A percentile compares a stretch with the other conserved stretches of the same genome.
These are phyloP conservation scores for Beauveria scarabaeidicola DNA, from an alignment of 2,329 filamentous ascomycete genomes.

Conservation along the genomic window DNA sequence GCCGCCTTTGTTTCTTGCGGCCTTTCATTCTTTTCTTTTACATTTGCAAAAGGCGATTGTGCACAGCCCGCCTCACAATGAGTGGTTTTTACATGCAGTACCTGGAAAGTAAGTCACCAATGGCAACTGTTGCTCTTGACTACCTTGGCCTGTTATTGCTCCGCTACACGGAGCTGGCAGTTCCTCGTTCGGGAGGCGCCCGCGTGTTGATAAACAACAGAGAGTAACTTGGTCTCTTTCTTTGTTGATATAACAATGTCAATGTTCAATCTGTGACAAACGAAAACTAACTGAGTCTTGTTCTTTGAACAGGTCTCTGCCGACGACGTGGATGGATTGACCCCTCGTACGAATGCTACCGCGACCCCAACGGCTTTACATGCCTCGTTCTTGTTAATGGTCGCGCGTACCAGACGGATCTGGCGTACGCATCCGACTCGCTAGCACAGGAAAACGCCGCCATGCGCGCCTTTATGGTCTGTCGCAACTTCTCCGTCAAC, in stretches of 20 bases:
- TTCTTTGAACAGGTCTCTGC: slow-evolving; percentile 63
- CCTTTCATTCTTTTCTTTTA: slow-evolving; percentile 1
- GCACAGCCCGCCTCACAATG: slow-evolving; percentile 32
- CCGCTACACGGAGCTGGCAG: not conserved
- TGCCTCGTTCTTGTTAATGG: slow-evolving; percentile 94
- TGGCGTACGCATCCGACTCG: slow-evolving; percentile 70
- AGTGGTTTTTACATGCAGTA: slow-evolving; percentile 65
- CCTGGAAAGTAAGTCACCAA: slow-evolving; percentile 57
- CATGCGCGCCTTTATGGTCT: slow-evolving; percentile 95
- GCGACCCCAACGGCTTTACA: slow-evolving; percentile 65
- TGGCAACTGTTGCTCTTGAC: slow-evolving; percentile 16
- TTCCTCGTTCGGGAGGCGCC: not conserved
- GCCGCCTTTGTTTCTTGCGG: slow-evolving; percentile 1
- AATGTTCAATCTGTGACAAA: not conserved
- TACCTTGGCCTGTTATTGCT: slow-evolving; percentile 47
- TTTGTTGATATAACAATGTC: too few species aligned
- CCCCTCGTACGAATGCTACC: slow-evolving; percentile 78
- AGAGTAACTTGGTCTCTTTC: too few species aligned
- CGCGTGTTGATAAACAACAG: not conserved
- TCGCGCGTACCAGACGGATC: slow-evolving; percentile 88
- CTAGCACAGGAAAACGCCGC: slow-evolving; percentile 89
- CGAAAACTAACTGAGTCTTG: not conserved
- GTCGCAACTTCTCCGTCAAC: slow-evolving; percentile 94
- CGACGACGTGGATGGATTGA: slow-evolving; percentile 89
- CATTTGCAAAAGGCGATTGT: slow-evolving; percentile 3